Base-by-base conservation (phyloP, 1,284 basidiomycete genomes). In the Amylostereum chailletii region DNA sequence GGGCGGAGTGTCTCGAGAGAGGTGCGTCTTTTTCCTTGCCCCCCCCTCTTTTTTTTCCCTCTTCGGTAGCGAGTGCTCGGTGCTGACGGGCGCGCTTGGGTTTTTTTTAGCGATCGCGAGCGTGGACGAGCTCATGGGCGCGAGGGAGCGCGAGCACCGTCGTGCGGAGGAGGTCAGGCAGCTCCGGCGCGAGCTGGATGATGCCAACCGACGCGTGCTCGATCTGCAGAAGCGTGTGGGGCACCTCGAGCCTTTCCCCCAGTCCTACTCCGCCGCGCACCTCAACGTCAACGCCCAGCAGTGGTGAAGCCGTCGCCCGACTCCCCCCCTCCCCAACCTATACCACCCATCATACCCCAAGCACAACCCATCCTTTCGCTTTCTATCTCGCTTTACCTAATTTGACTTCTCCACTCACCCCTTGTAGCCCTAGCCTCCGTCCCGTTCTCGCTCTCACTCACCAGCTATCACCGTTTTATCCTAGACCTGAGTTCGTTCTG, bases 1-100 rank as follows among this genome's bases (percentile, higher is more conserved):
- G 53, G 8, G 49, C 48, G 31, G 53, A 54, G 31, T 54, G 53
- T 42, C 31, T 54, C n/a, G 53, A 54, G 39, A 47, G 43, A 49
- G 52, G 52, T 53, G n/a, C 29, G 52, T 34, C 3, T 37, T 32
- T 8, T 2, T 2, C 48, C 19, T 19, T 2, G 29, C 2, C n/a
- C 38, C 42, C 34, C 40, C 42, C 19, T 40, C 29, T 32, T 4
- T 34, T 7, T 27, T 42, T 26, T 27, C 10, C 4, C 43, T 52
- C 34, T 26, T 9, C 27, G 26, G 10, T 42, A 42, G 7, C 19
- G 19, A 19, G 19, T 19, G 19, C 19, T 19, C 19, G 19, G 19
- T 19, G 19, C 19, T 19, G 19, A 19, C 19, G 19, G 19, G 19
- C 19, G 19, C 19, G 19, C 19, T 37, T 37, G 36, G 7, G 36